Evolutionary conservation across 768 basidiomycete species (phyloP), one percentile per base, ranked within the genome.

Genomic region (Boletellus ananas): DNA sequence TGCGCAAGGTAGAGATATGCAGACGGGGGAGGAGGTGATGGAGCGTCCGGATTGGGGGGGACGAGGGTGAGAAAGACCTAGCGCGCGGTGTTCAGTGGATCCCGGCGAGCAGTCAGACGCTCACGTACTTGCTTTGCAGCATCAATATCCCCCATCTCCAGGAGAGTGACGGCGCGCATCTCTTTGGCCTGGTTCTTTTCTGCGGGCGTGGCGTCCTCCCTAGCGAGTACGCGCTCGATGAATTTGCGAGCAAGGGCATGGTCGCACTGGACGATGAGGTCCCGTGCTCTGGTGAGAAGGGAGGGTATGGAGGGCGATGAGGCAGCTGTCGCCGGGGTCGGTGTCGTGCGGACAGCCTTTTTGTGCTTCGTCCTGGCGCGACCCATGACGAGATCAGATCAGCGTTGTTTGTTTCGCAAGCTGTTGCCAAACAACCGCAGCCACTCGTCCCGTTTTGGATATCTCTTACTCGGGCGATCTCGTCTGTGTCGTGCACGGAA

Each of bases 1-100:
- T 96, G 93, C 0, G 92, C 94, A 20, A 96, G 85, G 67, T 94
- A 94, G 1, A 94, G 76, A 70, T 94, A 80, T 11, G 88, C 90
- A 29, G 90, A 88, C 8, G 90, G 79, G 0, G 81, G 76, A 1
- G 90, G 80, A 36, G 79, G 70, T 16, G 76, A 65, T 33, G 84
- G 79, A 16, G 83, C 80, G 64, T 77, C 72, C 37, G 78, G 72
- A 66, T 79, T 69, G 50, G 87, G 83, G 45, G 87, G 83, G 40
- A 87, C 57, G 13, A 79, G 64, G 31, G 69, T 84, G 54, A 48
- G 65, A 66, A 91, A 89, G 18, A 81, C 79, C 88, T 90, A 59
- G n/a, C 3, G 20, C 23, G 11, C 25, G 3, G 9, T 7, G 21
- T 8, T 58, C 29, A 46, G 53, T 43, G 3, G 16, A 27, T 35